Base-by-base conservation (phyloP, 257 asterid species). In the Misopates orontium region DNA sequence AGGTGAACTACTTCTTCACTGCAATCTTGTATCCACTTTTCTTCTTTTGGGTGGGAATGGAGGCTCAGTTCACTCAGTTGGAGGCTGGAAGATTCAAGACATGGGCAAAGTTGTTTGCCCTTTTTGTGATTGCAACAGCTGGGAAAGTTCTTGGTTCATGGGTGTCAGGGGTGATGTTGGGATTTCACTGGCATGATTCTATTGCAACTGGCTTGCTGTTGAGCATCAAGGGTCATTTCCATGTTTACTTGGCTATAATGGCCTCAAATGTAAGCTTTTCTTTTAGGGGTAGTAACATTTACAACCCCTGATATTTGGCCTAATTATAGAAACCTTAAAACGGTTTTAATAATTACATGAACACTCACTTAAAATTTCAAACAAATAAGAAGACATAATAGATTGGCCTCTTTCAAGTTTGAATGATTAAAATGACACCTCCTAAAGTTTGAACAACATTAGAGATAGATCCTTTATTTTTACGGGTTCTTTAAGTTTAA, bases 181-280 rank as follows among this genome's bases (percentile, higher is more conserved):
- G 99, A 18, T 82, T 87, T 66, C 96, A 80, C 53, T 93, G 95
- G 95, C 90, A 89, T 2, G 99, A 93, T 73, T 90, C 99, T 0
- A 52, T 87, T 39, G 96, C 94, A 14, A 71, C 88, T 9, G 99
- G 95, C 0, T 70, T 88, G 83, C 68, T 90, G 51, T 75, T 90
- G n/a, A 93, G 74, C 68, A 79, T 88, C 83, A 93, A 93, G 79
- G 99, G 97, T 0, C 96, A 88, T 66, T 93, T 86, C 69, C 96
- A 90, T 51, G 80, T 90, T 66, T 93, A 86, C 80, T 50, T 93
- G 72, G 95, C 97, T 53, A 72, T 88, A 4, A 76, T 80, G 79
- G 82, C 95, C 21, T 32, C 73, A 0, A 64, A 39, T 25, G 98
- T 91, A 83, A 72, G 93, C 12, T 23, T 1, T 24, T 15, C 4